phyloP scores from a whole-genome alignment of 371 early-diverging fungal genomes.

The Mortierella sp. region DNA sequence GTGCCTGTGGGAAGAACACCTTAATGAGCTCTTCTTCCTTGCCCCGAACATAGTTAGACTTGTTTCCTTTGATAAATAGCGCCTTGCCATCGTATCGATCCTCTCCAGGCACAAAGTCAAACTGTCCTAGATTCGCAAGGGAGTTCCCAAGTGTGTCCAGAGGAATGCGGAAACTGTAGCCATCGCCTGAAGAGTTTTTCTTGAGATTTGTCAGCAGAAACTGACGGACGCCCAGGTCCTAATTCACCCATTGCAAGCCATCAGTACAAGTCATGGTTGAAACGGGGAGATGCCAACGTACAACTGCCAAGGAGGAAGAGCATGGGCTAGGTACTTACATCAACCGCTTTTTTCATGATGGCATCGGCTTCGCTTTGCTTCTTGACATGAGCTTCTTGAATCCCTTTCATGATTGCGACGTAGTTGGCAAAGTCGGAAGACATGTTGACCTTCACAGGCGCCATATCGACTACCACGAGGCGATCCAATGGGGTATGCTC shows the following conservation, averaged over 20 bases:
- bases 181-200: constrained; percentile 52
- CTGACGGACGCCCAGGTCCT: constrained; percentile 78
- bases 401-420: constrained; percentile 72
- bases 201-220: constrained; percentile 93
- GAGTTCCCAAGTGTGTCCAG: constrained; percentile 69
- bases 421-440: constrained; percentile 69
- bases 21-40: constrained; percentile 61
- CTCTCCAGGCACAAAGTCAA: constrained; percentile 54
- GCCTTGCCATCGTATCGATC: constrained; percentile 66
- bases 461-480: constrained; percentile 89
- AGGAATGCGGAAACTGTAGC: constrained; percentile 78
- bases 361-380: constrained; percentile 80
- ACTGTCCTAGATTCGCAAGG: constrained; percentile 67
- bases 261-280: not conserved
- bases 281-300: not conserved
- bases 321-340: constrained; percentile 33
- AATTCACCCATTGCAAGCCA: not conserved
- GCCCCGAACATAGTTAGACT: constrained; percentile 72
- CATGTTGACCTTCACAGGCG: constrained; percentile 70
- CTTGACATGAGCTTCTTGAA: constrained; percentile 65
- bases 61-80: constrained; percentile 84
- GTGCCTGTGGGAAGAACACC: constrained; percentile 72
- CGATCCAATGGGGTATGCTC: constrained; percentile 66
- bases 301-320: too few species aligned
- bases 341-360: constrained; percentile 63